Evolutionary conservation across 345 rosid genomes (phyloP), one percentile per base, ranked within the genome.

Genomic region (Laguncularia racemosa): DNA sequence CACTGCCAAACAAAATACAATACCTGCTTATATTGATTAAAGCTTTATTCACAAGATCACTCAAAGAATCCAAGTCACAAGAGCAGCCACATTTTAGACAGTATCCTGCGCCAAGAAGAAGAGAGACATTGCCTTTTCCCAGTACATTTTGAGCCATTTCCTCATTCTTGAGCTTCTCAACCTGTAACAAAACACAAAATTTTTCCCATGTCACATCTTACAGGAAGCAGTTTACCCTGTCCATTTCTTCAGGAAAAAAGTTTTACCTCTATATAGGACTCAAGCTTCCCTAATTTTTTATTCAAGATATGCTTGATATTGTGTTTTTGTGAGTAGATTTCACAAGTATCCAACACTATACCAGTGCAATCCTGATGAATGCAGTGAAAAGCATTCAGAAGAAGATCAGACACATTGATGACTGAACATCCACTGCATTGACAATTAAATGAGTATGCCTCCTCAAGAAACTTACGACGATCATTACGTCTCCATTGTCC

Each of bases 401-500:
- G 79, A 63, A 91, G 84, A 72, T 88, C 95, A 23, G 86, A 72
- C 48, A 76, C 47, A 76, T 82, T 84, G 57, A 82, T 33, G 61
- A 64, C 71, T 44, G 88, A 81, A 73, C 91, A 91, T 58, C 97
- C 81, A 63, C 58, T 63, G 66, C 97, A 91, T 21, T 17, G 76
- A 58, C 96, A 91, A 63, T 16, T 67, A 71, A 91, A 91, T 53
- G 73, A 82, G 68, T 91, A 91, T 54, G 78, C 81, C 59, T 84
- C 86, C 68, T 81, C 73, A 65, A 91, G 81, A 76, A 88, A 77
- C 59, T 74, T 77, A 55, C 72, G 69, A 60, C 97, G 91, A 65
- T 82, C 84, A 70, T 71, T 65, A 67, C 86, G 69, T 66, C 78
- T 83, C 86, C 76, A 77, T 68, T 84, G 81, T 46, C 96, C 95